Evolutionary conservation across 2,329 filamentous ascomycete genomes (phyloP).

Genomic region (Ceratocystis eucalypticola): DNA sequence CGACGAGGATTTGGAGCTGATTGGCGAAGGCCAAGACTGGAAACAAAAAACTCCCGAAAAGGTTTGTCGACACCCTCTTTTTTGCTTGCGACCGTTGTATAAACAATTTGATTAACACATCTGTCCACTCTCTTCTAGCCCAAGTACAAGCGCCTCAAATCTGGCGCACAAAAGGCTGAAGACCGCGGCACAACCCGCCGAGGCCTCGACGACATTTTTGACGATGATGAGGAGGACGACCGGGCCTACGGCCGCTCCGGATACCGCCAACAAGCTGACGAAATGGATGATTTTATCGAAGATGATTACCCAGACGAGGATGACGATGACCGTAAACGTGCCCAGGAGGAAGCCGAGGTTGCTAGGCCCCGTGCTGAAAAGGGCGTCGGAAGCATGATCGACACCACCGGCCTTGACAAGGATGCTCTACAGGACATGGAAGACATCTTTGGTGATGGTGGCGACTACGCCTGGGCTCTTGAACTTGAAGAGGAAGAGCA

Average conservation of each 20-base stretch:
- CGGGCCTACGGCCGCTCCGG: conserved; percentile 36
- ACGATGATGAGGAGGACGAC: conserved; percentile 65
- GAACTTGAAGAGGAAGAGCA: conserved; percentile 79
- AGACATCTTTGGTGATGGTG: conserved; percentile 86
- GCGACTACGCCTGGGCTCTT: conserved; percentile 90
- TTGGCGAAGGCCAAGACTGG: conserved; percentile 57
- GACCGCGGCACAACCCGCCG: conserved; percentile 51
- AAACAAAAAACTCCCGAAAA: conserved; percentile 54
- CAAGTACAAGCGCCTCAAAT: conserved; percentile 94
- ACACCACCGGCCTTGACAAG: conserved; percentile 77
- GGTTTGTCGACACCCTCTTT: conserved; percentile 36
- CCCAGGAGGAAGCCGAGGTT: conserved; percentile 78
- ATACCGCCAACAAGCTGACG: conserved; percentile 53
- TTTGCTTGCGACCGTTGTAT: not conserved
- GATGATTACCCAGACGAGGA: conserved; percentile 76
- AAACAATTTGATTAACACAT: not conserved
- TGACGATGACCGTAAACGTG: conserved; percentile 59
- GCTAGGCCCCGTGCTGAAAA: conserved; percentile 58
- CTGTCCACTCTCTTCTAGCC: conserved; percentile 36
- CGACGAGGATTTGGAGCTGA: conserved; percentile 90
- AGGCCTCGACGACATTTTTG: conserved; percentile 85
- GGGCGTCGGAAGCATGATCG: conserved; percentile 55
- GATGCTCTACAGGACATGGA: conserved; percentile 92
- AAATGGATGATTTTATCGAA: conserved; percentile 93
- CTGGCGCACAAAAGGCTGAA: conserved; percentile 65